Conservation (phyloP, 2,329 filamentous ascomycete species). For the Sporothrix mexicana region DNA sequence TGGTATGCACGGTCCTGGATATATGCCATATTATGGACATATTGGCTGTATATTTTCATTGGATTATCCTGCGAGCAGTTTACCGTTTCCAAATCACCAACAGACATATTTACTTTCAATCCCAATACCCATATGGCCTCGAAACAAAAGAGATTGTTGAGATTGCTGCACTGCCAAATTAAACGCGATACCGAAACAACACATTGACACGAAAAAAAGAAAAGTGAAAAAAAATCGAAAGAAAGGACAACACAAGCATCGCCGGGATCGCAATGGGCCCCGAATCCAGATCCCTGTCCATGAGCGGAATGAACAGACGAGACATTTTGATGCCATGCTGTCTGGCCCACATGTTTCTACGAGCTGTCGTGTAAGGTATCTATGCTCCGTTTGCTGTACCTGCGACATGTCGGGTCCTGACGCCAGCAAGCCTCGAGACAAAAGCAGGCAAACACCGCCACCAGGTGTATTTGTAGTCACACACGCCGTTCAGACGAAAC, state of each 20-base stretch:
- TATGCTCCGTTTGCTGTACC: not conserved
- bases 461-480: slow-evolving; percentile 1
- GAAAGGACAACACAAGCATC: not conserved
- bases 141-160: not conserved
- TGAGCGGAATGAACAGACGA: not conserved
- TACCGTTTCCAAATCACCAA: not conserved
- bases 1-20: not conserved
- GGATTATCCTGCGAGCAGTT: no score
- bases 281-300: not conserved
- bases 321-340: slow-evolving; percentile 23
- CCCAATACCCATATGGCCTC: slow-evolving; percentile 10
- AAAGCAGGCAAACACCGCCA: slow-evolving; percentile 6
- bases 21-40: not conserved
- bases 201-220: not conserved
- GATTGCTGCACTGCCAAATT: not conserved
- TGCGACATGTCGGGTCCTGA: not conserved
- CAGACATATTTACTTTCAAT: not conserved
- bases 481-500: slow-evolving; percentile 15
- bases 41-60: not conserved
- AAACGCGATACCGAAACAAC: not conserved
- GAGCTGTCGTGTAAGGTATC: slow-evolving; percentile 16
- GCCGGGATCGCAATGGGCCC: not conserved
- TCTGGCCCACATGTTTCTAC: slow-evolving; percentile 17
- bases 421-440: not conserved
- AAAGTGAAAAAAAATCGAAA: not conserved